These are phyloP conservation scores for Colletotrichum tofieldiae DNA, from an alignment of 2,329 filamentous ascomycete genomes.

Conservation along the genomic window DNA sequence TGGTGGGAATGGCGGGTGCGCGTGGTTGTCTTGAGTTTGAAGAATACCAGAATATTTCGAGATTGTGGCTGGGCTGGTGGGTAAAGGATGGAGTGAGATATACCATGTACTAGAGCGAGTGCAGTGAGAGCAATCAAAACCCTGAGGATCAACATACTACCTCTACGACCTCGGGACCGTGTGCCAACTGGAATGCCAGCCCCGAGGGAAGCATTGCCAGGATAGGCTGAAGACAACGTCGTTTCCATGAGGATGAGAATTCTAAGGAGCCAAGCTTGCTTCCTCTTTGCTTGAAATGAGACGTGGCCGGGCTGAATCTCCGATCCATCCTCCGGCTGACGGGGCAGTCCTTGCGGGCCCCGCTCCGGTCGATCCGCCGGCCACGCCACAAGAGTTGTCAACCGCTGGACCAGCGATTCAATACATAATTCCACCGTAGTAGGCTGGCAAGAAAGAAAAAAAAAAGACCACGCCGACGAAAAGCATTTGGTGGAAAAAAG, in stretches of 20 bases:
- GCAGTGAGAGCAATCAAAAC: conserved; percentile 35
- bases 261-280: too few relatives aligned
- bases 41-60: conserved; percentile 39
- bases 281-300: too few relatives aligned
- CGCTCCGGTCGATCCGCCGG: conserved; percentile 17
- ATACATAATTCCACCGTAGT: too few relatives aligned
- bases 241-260: too few relatives aligned
- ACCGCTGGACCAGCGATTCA: background rate
- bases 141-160: background rate
- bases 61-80: conserved; percentile 1
- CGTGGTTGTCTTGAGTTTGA: conserved; percentile 7
- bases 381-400: too few relatives aligned
- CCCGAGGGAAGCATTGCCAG: background rate
- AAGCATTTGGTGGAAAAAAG: too few relatives aligned
- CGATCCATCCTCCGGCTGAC: background rate
- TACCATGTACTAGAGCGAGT: conserved; percentile 31
- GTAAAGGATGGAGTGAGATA: conserved; percentile 21
- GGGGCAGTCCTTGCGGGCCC: background rate
- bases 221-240: too few relatives aligned
- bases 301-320: background rate
- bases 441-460: too few relatives aligned
- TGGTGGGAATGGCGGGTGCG: background rate
- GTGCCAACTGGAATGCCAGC: background rate
- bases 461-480: conserved; percentile 26
- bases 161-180: background rate